Evolutionary conservation across 1,284 basidiomycete species (phyloP), one percentile per base, ranked within the genome.

Genomic region (Sporisorium iseilematis-ciliati): DNA sequence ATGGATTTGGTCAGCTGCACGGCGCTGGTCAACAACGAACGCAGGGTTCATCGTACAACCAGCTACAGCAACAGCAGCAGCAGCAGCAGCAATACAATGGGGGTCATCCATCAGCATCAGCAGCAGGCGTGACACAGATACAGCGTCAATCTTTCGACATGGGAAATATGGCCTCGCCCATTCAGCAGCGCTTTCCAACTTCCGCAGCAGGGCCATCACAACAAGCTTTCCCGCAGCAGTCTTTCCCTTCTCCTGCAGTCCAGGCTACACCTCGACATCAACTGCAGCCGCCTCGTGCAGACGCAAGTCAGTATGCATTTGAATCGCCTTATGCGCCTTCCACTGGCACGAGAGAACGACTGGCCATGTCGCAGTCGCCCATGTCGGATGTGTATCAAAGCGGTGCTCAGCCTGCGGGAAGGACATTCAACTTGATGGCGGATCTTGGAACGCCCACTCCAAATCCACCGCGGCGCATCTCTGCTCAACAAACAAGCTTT

Each of bases 401-500:
- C 43, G 70, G 65, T 20, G 54, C 43, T 18, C 53, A 53, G 23
- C 41, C 57, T 3, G 23, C 29, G 3, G 70, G 65, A 18, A 58
- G 60, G 29, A 74, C 70, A 0, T 74, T 74, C 41, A 64, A 74
- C 23, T 58, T 74, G 18, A 65, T 74, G 65, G 61, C 70, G 8
- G 70, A 65, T 16, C 61, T 74, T 31, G 70, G 57, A 43, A 61
- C 65, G 18, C 65, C 65, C 20, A 68, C 65, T 6, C 70, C 65
- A 11, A 61, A 58, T 12, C 35, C 62, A 45, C 54, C 62, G 20
- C 68, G 50, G 20, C 62, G 54, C 18, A n/a, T 50, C 14, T 61
- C 62, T 43, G 41, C n/a, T 48, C 67, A 64, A 16, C 67, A 64
- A 20, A 45, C 21, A 8, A 21, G 41, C n/a, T n/a, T 38, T 23